phyloP scores from a whole-genome alignment of 2,329 filamentous ascomycete species.

The Neopestalotiopsis clavispora region DNA sequence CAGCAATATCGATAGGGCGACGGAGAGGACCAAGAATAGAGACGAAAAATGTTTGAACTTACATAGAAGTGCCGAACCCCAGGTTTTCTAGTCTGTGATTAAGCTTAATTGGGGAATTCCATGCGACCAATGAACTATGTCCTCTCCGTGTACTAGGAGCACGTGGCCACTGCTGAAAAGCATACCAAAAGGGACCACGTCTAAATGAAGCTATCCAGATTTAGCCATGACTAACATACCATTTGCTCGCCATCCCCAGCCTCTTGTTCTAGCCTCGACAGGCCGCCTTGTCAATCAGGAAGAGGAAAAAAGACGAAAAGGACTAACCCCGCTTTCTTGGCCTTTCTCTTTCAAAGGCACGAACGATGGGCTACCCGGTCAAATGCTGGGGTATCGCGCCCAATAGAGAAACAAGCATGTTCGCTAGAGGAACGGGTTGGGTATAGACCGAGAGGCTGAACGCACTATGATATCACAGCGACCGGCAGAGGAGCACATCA shows the following conservation, averaged over 20 bases:
- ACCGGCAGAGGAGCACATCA: slow-evolving; percentile 2
- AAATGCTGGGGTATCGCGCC: background rate
- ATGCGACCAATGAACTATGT: background rate
- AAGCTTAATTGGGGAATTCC: background rate
- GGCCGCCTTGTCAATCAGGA: background rate
- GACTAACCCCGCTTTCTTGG: background rate
- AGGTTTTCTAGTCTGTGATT: background rate
- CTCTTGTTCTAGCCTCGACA: background rate
- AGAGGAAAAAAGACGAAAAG: background rate
- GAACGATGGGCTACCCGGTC: background rate
- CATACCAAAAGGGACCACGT: background rate
- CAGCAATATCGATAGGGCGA: background rate
- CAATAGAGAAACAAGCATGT: slow-evolving; percentile 6
- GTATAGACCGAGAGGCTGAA: slow-evolving; percentile 4
- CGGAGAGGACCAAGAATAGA: background rate
- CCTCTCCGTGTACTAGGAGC: background rate
- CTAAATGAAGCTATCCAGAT: background rate
- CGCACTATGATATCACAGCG: slow-evolving; percentile 11
- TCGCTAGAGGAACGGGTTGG: background rate
- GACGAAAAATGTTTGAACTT: background rate
- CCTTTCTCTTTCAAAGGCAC: background rate
- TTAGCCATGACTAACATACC: background rate
- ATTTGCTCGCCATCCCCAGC: background rate
- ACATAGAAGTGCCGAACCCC: background rate
- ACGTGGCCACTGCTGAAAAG: background rate